A percentile compares a stretch with the other conserved stretches of the same genome.
Evolutionary conservation across 2,329 filamentous ascomycete species (phyloP).

Genomic region (Microdochium bolleyi): DNA sequence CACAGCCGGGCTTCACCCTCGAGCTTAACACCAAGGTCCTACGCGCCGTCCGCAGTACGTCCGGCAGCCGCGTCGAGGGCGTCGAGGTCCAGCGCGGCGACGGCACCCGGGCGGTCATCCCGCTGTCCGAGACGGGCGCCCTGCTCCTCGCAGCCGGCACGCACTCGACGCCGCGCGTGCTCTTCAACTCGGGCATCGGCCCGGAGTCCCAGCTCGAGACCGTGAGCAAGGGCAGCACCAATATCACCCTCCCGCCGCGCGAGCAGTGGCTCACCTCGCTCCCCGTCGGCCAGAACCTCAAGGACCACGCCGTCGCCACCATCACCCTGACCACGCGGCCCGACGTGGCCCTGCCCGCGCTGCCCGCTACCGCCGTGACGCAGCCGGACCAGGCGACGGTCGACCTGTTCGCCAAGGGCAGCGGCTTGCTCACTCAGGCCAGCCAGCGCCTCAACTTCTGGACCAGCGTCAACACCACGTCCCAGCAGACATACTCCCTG

Average conservation of each 20-base stretch:
- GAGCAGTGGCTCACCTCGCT: constrained; percentile 15
- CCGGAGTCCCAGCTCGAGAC: constrained; percentile 1
- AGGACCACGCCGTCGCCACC: constrained; percentile 14
- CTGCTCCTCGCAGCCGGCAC: constrained; percentile 12
- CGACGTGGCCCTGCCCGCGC: not conserved
- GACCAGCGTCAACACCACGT: constrained; percentile 32
- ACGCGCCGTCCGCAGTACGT: constrained; percentile 4
- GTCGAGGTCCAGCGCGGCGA: constrained; percentile 5
- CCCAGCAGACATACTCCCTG: constrained; percentile 22
- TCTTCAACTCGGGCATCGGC: constrained; percentile 13
- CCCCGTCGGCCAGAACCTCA: constrained; percentile 11
- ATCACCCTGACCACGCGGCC: constrained; percentile 10
- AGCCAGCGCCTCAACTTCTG: constrained; percentile 39
- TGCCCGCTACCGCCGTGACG: constrained; percentile 14
- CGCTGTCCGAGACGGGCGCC: constrained; percentile 11
- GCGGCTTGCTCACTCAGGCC: constrained; percentile 33
- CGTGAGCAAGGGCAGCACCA: not conserved
- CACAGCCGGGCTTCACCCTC: constrained; percentile 5
- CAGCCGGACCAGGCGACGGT: constrained; percentile 16
- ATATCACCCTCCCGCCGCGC: constrained; percentile 9
- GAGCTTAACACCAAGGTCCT: constrained; percentile 9
- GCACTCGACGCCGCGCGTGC: constrained; percentile 14
- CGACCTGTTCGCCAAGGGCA: constrained; percentile 23
- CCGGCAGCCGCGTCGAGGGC: constrained; percentile 1
- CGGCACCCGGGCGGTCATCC: constrained; percentile 4